Evolutionary conservation across 2,329 filamentous ascomycete genomes (phyloP), one percentile per base, ranked within the genome.

Genomic region (Paracamarosporium sp.): DNA sequence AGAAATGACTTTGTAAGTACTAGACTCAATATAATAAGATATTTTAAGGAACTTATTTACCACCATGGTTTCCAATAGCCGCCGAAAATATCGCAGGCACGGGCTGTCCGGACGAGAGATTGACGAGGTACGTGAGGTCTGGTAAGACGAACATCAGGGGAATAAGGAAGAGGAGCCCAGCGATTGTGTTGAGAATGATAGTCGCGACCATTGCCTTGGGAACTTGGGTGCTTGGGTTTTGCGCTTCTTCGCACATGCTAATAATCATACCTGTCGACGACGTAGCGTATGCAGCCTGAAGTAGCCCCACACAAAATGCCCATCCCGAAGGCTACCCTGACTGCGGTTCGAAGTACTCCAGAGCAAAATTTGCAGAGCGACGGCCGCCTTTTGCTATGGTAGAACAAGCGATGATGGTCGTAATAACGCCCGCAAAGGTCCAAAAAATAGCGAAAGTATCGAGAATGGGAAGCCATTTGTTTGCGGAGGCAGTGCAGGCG

Each of bases 201-300:
- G 88, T 89, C 24, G 64, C 80, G 45, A 90, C 87, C 86, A 92
- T 90, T 65, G 89, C 89, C 74, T 88, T 89, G 65, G 89, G 88
- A 8, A 91, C 88, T 73, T 91, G 89, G 2, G 82, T 85, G 0
- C 86, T 81, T 5, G 89, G 89, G 45, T 86, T 78, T 69, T 84
- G 81, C 11, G 90, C 88, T 73, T 91, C 89, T 76, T 92, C 89
- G 67, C 88, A 90, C 89, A 91, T 91, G 61, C 85, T 89, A n/a
- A 92, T 89, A 57, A 92, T 89, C 90, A 92, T 92, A 76, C 90
- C 90, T 0, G 89, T 91, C 15, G 88, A 90, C 4, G 89, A 91
- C 12, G 89, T 91, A 44, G 88, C 88, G 69, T 92, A 91, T 60
- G 86, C 89, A 50, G 87, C 89, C 66, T 91, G 89, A 17, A 91